These are phyloP conservation scores for Metschnikowia henanensis DNA, from an alignment of 805 yeast species.

Conservation along the genomic window DNA sequence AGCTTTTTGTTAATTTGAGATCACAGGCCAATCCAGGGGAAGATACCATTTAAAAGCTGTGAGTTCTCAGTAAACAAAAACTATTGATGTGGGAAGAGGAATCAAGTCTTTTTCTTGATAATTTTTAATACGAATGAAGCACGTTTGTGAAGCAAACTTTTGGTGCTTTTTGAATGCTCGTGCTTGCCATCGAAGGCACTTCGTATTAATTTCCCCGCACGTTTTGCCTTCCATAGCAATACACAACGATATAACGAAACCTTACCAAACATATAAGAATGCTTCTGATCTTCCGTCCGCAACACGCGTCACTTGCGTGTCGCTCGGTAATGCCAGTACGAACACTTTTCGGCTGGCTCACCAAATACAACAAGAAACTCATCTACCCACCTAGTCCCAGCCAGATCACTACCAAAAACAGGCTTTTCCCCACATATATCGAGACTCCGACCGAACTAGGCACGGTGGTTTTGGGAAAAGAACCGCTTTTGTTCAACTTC, in stretches of 20 bases:
- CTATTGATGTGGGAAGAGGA: no score
- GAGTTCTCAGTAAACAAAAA: no score
- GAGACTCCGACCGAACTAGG: slow-evolving; percentile 61
- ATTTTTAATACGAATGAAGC: no score
- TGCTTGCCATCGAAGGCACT: no score
- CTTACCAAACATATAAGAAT: slow-evolving; percentile 1
- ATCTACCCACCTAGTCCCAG: slow-evolving; percentile 43
- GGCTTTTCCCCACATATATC: slow-evolving; percentile 43
- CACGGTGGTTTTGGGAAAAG: slow-evolving; percentile 48
- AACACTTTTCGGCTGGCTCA: slow-evolving; percentile 18
- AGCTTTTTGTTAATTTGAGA: no score
- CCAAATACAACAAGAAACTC: slow-evolving; percentile 22
- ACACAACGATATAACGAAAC: neutral
- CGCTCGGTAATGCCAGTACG: slow-evolving; percentile 11
- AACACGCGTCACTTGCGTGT: slow-evolving; percentile 10
- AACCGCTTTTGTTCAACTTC: slow-evolving; percentile 71
- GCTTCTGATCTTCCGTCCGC: slow-evolving; percentile 12
- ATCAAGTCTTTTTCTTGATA: no score
- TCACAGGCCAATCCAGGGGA: no score
- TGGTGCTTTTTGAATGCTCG: no score
- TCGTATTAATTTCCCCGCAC: no score
- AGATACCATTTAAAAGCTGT: no score
- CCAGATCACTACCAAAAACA: slow-evolving; percentile 38
- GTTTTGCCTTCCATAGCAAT: neutral
- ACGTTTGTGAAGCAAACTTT: no score